A percentile compares a stretch with the other conserved stretches of the same genome.
These are phyloP conservation scores for Diplodia mutila DNA, from an alignment of 2,329 filamentous ascomycete species.

Conservation along the genomic window DNA sequence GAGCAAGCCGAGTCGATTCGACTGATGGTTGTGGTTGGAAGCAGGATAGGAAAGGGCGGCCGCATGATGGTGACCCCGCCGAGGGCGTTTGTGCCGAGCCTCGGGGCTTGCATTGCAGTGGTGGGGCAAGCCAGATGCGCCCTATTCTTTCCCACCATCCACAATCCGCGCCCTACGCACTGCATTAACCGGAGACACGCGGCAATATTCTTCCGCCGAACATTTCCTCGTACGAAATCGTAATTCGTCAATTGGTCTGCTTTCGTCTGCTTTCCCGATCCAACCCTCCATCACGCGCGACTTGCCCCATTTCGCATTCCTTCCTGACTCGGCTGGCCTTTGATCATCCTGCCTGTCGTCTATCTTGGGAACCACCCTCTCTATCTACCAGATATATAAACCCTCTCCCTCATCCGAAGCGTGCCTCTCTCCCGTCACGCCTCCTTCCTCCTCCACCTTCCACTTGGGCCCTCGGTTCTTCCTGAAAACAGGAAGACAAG, in stretches of 20 bases:
- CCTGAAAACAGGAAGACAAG: not conserved
- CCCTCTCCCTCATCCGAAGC: not conserved
- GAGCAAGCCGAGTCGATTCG: not conserved
- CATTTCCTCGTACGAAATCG: too few species aligned
- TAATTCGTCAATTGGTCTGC: not conserved
- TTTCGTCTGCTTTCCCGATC: not conserved
- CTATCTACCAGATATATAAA: not conserved
- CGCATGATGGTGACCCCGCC: not conserved
- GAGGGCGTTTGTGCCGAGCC: constrained; percentile 7
- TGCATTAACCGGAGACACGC: constrained; percentile 8
- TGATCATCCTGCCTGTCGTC: not conserved
- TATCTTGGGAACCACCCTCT: not conserved
- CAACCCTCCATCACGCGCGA: not conserved
- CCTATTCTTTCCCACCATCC: constrained; percentile 7
- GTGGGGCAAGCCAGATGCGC: not conserved
- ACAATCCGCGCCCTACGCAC: not conserved
- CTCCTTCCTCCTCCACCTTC: not conserved
- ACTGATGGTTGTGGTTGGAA: too few species aligned
- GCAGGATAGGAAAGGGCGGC: not conserved
- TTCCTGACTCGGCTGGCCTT: not conserved
- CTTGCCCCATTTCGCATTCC: not conserved
- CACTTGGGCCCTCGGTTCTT: not conserved
- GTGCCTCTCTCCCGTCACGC: not conserved
- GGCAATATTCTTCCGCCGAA: constrained; percentile 17
- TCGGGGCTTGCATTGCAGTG: not conserved